Conservation (phyloP, 177 flowering plant species). For the Vitis hybrid region DNA sequence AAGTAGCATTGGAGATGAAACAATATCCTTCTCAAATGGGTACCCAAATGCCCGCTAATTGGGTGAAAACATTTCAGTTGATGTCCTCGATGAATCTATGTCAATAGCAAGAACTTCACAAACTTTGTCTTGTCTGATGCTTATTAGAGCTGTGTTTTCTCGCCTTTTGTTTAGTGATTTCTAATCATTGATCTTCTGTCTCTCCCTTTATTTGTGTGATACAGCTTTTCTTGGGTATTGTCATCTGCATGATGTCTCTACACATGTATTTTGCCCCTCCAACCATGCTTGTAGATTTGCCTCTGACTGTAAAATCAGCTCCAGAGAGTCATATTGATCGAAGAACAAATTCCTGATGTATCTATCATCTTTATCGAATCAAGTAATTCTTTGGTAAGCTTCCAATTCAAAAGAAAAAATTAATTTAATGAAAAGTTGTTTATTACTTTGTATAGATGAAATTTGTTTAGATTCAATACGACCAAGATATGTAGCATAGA, state of each 20-base stretch:
- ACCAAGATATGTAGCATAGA: neutral
- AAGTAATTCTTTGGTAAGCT: slow-evolving; percentile 4
- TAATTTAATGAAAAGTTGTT: neutral
- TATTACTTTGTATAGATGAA: neutral
- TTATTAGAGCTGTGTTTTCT: neutral
- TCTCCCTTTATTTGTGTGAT: slow-evolving; percentile 8
- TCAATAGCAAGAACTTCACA: too few relatives aligned
- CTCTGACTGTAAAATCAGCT: slow-evolving; percentile 44
- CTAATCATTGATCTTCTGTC: neutral
- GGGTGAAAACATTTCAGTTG: too few relatives aligned
- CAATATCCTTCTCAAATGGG: too few relatives aligned
- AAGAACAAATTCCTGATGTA: slow-evolving; percentile 49
- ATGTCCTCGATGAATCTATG: too few relatives aligned
- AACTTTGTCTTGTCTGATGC: neutral
- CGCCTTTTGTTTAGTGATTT: neutral
- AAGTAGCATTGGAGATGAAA: too few relatives aligned
- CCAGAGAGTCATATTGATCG: slow-evolving; percentile 44
- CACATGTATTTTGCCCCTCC: slow-evolving; percentile 98
- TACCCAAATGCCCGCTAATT: too few relatives aligned
- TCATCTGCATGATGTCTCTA: slow-evolving; percentile 89
- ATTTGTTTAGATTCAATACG: neutral
- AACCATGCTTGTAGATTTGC: slow-evolving; percentile 71
- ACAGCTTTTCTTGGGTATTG: slow-evolving; percentile 94
- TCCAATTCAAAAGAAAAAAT: neutral
- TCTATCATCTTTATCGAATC: neutral